A percentile compares a stretch with the other conserved stretches of the same genome.
Evolutionary conservation across 345 rosid genomes (phyloP).

Genomic region (Populus simonii): DNA sequence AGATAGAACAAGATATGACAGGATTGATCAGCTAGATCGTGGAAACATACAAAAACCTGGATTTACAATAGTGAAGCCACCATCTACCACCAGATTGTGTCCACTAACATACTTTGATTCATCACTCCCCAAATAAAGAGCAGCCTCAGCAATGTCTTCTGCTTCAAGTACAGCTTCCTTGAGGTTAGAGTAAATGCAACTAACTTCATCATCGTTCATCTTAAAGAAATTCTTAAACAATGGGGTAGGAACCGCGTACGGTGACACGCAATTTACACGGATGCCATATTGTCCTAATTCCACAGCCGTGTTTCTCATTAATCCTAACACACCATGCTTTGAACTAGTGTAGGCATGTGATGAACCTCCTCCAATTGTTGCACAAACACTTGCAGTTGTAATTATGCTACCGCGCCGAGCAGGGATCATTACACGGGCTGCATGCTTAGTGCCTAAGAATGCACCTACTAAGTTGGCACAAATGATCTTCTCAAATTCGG

Average conservation of each 20-base stretch:
- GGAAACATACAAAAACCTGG: too few species aligned
- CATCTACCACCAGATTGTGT: constrained; percentile 7
- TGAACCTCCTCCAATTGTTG: constrained; percentile 3
- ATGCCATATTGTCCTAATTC: constrained; percentile 22
- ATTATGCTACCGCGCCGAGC: constrained; percentile 20
- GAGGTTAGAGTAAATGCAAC: not conserved
- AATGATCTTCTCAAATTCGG: constrained; percentile 15
- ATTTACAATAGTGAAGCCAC: not conserved
- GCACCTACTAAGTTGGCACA: constrained; percentile 16
- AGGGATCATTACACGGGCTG: constrained; percentile 11
- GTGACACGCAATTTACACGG: constrained; percentile 23
- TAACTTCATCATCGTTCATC: not conserved
- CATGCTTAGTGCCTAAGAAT: constrained; percentile 29
- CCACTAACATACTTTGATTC: constrained; percentile 34
- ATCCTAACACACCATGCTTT: constrained; percentile 3
- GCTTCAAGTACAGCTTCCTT: constrained; percentile 6
- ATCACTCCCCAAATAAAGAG: constrained; percentile 22
- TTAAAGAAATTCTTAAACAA: not conserved
- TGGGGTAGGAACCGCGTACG: constrained; percentile 2
- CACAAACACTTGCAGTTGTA: not conserved
- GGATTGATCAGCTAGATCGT: too few species aligned
- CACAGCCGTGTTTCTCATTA: constrained; percentile 7
- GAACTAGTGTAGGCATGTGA: constrained; percentile 9
- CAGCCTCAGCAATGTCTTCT: constrained; percentile 27
- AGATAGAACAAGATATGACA: too few species aligned